Evolutionary conservation across 306 rosid species (phyloP).

Genomic region (Fragaria iinumae): DNA sequence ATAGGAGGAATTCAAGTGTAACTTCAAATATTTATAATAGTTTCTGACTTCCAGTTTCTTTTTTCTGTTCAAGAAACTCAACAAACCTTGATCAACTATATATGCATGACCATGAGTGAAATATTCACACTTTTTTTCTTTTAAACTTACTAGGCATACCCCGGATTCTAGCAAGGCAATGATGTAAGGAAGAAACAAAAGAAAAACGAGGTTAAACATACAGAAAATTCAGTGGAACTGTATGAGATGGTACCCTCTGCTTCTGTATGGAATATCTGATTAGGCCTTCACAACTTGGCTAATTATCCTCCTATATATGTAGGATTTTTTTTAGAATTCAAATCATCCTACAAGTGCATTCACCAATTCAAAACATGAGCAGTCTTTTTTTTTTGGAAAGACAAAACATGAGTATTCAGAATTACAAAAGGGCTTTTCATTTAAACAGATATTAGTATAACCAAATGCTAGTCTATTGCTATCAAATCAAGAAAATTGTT

Average conservation of each 20-base stretch:
- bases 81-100: neutral
- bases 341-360: conserved; percentile 56
- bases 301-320: conserved; percentile 54
- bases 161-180: neutral
- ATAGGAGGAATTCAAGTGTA: no score
- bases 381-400: no score
- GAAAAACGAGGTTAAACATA: conserved; percentile 26
- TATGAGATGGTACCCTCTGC: conserved; percentile 33
- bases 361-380: conserved; percentile 3
- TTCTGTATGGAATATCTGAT: conserved; percentile 29
- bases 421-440: conserved; percentile 41
- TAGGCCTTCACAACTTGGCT: conserved; percentile 55
- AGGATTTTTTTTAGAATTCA: conserved; percentile 70
- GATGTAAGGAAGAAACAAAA: neutral
- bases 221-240: conserved; percentile 41
- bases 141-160: neutral
- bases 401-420: conserved; percentile 13
- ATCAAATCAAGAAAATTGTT: conserved; percentile 27
- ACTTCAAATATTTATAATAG: neutral
- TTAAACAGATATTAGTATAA: neutral
- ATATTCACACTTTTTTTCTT: neutral
- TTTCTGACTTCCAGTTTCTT: no score
- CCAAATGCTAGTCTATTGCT: conserved; percentile 42
- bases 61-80: no score
- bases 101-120: neutral